Percentiles rank a stretch among this genome's conserved stretches.
Conservation (phyloP, 176 grass and related monocot genomes). For the Pontederia crassipes region DNA sequence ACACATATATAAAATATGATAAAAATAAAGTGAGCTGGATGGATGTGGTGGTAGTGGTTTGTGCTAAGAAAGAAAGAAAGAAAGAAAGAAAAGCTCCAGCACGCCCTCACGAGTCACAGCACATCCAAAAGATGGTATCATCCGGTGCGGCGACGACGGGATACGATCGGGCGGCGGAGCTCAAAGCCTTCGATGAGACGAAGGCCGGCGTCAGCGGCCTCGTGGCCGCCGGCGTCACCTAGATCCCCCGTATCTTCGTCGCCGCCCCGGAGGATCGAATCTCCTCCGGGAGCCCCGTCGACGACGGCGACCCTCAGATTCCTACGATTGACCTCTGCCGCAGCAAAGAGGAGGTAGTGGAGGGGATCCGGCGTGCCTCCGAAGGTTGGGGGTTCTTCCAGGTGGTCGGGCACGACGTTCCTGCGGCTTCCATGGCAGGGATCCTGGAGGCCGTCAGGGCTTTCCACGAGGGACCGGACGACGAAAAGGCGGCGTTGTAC, state of each 20-base stretch:
- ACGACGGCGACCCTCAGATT: not conserved
- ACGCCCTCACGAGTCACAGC: no score
- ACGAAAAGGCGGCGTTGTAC: conserved; percentile 46
- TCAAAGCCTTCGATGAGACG: conserved; percentile 24
- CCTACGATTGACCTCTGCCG: conserved; percentile 28
- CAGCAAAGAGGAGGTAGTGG: conserved; percentile 6
- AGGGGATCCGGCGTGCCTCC: conserved; percentile 11
- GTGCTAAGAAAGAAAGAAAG: no score
- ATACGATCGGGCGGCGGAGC: conserved; percentile 1
- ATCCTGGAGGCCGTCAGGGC: conserved; percentile 8
- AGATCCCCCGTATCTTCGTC: conserved; percentile 25
- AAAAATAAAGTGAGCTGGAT: no score
- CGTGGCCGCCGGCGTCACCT: conserved; percentile 20
- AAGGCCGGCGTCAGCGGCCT: conserved; percentile 26
- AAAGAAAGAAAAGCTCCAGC: no score
- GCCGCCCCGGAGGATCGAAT: conserved; percentile 8
- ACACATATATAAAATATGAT: no score
- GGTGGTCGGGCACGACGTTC: conserved; percentile 40
- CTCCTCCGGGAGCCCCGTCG: not conserved
- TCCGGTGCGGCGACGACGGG: not conserved
- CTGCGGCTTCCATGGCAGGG: not conserved
- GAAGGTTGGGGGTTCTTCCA: conserved; percentile 54
- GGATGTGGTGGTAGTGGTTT: no score
- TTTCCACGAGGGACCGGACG: conserved; percentile 37
- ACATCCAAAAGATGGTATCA: no score